Evolutionary conservation across 257 asterid genomes (phyloP), one percentile per base, ranked within the genome.

Genomic region (Rubia yunnanensis): DNA sequence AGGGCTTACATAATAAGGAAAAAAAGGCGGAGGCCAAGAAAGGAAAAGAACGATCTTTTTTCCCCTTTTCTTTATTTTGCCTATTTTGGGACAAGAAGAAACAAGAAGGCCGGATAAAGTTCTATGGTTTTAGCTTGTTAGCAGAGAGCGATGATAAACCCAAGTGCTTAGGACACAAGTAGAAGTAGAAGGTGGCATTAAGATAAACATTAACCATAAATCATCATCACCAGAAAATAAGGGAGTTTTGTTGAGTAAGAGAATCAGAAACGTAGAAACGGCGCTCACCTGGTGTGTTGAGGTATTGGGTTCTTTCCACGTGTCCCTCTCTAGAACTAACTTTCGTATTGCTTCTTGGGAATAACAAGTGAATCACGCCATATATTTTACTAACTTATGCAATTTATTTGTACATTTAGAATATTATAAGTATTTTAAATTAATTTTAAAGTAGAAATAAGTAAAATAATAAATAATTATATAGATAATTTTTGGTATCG

Each of bases 231-330:
- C n/a, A 54, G 38, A 5, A 20, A 31, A 10, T 35, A 14, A 48
- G n/a, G 74, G 57, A 74, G 71, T 72, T 71, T 66, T n/a, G 63
- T 75, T 65, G 83, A 76, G 80, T 67, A 27, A 78, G 70, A 67
- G 78, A 73, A 71, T 62, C 48, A 71, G 76, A 79, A 77, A 77
- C 76, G 81, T 69, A 73, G 48, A 71, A 66, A 39, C 5, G 31
- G 44, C 55, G 70, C 48, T 63, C 72, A 65, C 28, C 73, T 68
- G 65, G 70, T 65, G 44, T 70, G 71, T 65, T 50, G 23, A 35
- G 41, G 50, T 52, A 24, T 61, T 74, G 74, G 68, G 36, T 17
- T 57, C 63, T 57, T 30, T 41, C 64, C 64, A 59, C 64, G 64
- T 32, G 64, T 18, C 35, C 44, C 4, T 7, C 44, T 18, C 52